Evolutionary conservation across 2,329 filamentous ascomycete species (phyloP).

Genomic region (Talaromyces marneffei): DNA sequence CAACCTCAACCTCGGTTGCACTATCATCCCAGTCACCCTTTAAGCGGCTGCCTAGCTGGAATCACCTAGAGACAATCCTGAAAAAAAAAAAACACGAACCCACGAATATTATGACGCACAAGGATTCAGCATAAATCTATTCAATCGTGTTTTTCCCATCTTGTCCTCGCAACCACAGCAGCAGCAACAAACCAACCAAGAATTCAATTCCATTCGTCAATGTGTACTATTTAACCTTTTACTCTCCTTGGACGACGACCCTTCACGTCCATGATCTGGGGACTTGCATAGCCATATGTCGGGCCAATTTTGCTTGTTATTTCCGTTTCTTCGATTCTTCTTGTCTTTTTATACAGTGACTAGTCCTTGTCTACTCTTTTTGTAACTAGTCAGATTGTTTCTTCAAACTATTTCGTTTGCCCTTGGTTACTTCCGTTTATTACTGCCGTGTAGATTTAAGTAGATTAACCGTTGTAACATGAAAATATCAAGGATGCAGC

Average conservation of each 20-base stretch:
- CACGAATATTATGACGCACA: slow-evolving; percentile 10
- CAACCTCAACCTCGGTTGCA: slow-evolving; percentile 16
- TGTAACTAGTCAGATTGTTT: slow-evolving; percentile 12
- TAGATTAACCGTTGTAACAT: too few species aligned
- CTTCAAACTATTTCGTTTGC: slow-evolving; percentile 11
- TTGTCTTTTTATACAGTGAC: neutral
- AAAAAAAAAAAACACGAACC: slow-evolving; percentile 3
- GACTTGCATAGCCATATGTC: slow-evolving; percentile 12
- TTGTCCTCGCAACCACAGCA: neutral
- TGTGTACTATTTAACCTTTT: slow-evolving; percentile 2
- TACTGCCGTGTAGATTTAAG: neutral
- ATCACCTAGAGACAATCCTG: neutral
- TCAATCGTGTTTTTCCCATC: neutral
- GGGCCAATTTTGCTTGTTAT: slow-evolving; percentile 1
- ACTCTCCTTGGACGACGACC: neutral
- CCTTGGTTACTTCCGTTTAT: neutral
- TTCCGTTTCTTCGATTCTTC: neutral
- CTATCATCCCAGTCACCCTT: slow-evolving; percentile 14
- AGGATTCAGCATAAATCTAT: neutral
- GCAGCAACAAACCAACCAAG: neutral
- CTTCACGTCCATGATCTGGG: slow-evolving; percentile 8
- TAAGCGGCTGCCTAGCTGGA: neutral
- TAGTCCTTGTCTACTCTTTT: slow-evolving; percentile 1
- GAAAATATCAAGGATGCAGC: too few species aligned
- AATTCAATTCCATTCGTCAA: neutral